Base-by-base conservation (phyloP, 768 basidiomycete genomes). In the Tubosaeta sp. region DNA sequence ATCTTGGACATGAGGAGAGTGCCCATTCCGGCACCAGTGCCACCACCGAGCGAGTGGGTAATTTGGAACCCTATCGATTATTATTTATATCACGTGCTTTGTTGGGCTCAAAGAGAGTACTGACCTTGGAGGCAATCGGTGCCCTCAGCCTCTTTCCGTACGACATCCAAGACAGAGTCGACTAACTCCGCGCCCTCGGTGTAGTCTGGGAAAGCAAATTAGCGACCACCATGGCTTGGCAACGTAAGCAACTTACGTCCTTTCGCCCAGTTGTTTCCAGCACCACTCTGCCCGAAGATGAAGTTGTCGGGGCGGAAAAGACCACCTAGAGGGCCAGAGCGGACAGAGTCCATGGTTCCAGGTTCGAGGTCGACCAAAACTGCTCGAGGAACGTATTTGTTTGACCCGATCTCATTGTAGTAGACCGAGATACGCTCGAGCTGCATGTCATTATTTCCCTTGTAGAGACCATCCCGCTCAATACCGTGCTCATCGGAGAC, bases 201-300 rank as follows among this genome's bases (percentile, higher is more conserved):
- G 75, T 94, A 94, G 70, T 92, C 67, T 68, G n/a, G 17, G 25
- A 4, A 7, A 14, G 2, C 19, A 8, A 3, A 33, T 10, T 17
- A 52, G 37, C 10, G 17, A 13, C 3, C 12, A 35, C n/a, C 0
- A n/a, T 14, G 13, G 1, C 5, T 10, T 8, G 5, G 5, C 2
- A 5, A 5, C 1, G 14, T 31, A 19, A 49, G 41, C 5, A 35
- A 88, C 91, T 82, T 67, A 93, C 88, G 89, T 80, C 95, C 95
- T 86, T 98, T 99, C 22, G 97, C 95, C 97, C 97, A 98, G 78
- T 98, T 98, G 84, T 99, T 97, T 68, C 95, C 95, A 62, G 94
- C 95, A 75, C 94, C 94, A 72, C 85, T 93, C 74, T 98, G 95
- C 51, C 94, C 95, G 59, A 95, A 97, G 65, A 97, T 93, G 67